Percentiles rank a stretch among this genome's conserved stretches.
Evolutionary conservation across 805 yeast species (phyloP).

Genomic region (Candida tallmaniae): DNA sequence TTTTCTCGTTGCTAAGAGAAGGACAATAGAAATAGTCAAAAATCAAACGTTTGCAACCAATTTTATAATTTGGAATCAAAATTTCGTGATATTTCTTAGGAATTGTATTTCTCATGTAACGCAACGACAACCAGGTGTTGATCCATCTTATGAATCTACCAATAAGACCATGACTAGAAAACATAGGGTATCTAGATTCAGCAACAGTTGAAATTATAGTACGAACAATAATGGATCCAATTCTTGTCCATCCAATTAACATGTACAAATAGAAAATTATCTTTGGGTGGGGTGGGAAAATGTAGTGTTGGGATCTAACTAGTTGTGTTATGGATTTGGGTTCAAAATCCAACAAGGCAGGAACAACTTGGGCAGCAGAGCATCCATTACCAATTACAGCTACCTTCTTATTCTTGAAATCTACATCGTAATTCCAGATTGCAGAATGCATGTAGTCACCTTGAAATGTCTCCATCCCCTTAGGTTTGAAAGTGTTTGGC

Average conservation of each 20-base stretch:
- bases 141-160: conserved; percentile 23
- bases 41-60: conserved; percentile 40
- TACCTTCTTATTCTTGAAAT: conserved; percentile 30
- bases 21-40: conserved; percentile 35
- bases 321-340: conserved; percentile 27
- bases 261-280: conserved; percentile 18
- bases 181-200: conserved; percentile 34
- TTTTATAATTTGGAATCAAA: conserved; percentile 33
- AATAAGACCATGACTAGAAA: conserved; percentile 23
- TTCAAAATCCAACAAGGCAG: conserved; percentile 26
- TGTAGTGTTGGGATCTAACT: conserved; percentile 32
- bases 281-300: conserved; percentile 35
- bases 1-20: conserved; percentile 25
- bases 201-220: conserved; percentile 24
- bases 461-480: conserved; percentile 31
- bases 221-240: conserved; percentile 26
- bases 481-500: conserved; percentile 25
- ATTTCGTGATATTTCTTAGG: conserved; percentile 30
- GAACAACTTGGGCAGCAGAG: conserved; percentile 38
- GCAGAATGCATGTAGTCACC: conserved; percentile 41
- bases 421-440: conserved; percentile 30
- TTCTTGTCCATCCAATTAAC: conserved; percentile 19
- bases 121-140: conserved; percentile 15
- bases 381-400: conserved; percentile 41
- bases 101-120: conserved; percentile 24